These are phyloP conservation scores for Beta corolliflora DNA, from an alignment of 179 eudicot species.

Conservation along the genomic window DNA sequence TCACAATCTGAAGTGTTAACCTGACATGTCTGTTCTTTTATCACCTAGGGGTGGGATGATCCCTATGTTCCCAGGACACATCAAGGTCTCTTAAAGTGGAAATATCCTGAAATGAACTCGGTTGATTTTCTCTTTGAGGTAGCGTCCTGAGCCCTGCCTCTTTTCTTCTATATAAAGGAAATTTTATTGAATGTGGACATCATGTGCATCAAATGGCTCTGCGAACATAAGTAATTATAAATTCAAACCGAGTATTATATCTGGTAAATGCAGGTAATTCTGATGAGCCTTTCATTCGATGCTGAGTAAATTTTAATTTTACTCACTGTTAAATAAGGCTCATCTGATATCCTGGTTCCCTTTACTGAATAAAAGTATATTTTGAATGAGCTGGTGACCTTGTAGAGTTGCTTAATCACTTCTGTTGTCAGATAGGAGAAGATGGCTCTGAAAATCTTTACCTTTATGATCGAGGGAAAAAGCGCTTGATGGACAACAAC, in stretches of 20 bases:
- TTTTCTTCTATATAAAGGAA: background rate
- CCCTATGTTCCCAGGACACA: conserved; percentile 87
- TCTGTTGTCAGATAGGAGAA: conserved; percentile 54
- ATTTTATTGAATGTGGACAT: background rate
- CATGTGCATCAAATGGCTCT: background rate
- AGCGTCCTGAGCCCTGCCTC: background rate
- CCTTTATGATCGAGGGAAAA: conserved; percentile 72
- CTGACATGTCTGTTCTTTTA: conserved; percentile 2
- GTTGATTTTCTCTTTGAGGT: conserved; percentile 95
- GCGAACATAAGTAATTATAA: background rate
- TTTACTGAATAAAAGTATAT: background rate
- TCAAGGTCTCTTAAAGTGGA: conserved; percentile 87
- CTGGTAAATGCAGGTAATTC: background rate
- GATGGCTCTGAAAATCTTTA: conserved; percentile 62
- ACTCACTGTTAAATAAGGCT: background rate
- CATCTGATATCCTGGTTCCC: background rate
- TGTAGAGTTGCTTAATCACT: conserved; percentile 6
- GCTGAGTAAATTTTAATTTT: background rate
- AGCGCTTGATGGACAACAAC: conserved; percentile 68
- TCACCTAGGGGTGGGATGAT: conserved; percentile 69
- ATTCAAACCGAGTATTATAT: background rate
- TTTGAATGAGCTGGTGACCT: background rate
- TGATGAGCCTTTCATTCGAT: background rate
- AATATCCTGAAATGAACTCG: conserved; percentile 82
- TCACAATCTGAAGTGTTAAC: conserved; percentile 4